A percentile compares a stretch with the other conserved stretches of the same genome.
Evolutionary conservation across 2,329 filamentous ascomycete genomes (phyloP).

Genomic region (Fusarium dlaminii): DNA sequence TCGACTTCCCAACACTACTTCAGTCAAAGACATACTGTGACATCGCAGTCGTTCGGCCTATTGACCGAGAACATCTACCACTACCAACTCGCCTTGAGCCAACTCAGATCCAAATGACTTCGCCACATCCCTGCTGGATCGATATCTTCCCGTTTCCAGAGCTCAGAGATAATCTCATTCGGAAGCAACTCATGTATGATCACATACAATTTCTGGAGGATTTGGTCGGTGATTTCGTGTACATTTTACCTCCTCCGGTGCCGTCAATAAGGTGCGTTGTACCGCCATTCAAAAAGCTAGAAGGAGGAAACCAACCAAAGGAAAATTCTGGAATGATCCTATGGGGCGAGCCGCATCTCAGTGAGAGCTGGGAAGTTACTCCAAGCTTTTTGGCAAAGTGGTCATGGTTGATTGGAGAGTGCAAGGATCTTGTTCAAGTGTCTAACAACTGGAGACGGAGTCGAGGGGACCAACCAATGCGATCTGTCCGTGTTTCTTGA

Average conservation of each 20-base stretch:
- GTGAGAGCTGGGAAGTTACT: slow-evolving; percentile 17
- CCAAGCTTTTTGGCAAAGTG: slow-evolving; percentile 5
- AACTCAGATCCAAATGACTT: slow-evolving; percentile 32
- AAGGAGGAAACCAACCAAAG: neutral
- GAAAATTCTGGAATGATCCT: slow-evolving; percentile 4
- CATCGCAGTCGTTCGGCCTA: neutral
- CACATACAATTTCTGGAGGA: slow-evolving; percentile 19
- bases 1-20: neutral
- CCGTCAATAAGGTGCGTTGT: neutral
- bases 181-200: slow-evolving; percentile 3
- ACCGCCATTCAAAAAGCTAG: neutral
- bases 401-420: slow-evolving; percentile 12
- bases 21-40: neutral
- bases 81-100: slow-evolving; percentile 14
- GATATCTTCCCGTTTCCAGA: slow-evolving; percentile 21
- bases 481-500: neutral
- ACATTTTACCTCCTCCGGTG: neutral
- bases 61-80: neutral
- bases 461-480: neutral
- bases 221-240: slow-evolving; percentile 1
- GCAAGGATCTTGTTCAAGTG: neutral
- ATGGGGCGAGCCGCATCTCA: slow-evolving; percentile 20
- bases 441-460: slow-evolving; percentile 10
- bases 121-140: slow-evolving; percentile 24
- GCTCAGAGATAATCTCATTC: slow-evolving; percentile 27